Evolutionary conservation across 495 filamentous ascomycete species (phyloP).

Genomic region (Daldinia loculata): DNA sequence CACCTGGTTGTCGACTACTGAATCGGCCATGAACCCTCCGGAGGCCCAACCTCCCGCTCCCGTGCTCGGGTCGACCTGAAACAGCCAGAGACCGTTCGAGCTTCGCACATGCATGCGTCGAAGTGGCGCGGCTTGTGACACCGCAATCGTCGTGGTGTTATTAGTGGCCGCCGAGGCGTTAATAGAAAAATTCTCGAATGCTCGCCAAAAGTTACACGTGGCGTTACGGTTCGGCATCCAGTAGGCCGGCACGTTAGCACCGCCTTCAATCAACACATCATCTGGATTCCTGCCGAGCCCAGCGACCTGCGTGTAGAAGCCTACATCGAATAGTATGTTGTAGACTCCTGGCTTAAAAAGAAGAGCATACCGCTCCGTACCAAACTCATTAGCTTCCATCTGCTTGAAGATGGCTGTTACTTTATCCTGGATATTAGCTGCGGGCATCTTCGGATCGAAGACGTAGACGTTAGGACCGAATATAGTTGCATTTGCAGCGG

Average conservation of each 20-base stretch:
- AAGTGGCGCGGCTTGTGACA: conserved; percentile 46
- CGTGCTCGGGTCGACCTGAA: conserved; percentile 46
- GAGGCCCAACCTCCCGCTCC: conserved; percentile 48
- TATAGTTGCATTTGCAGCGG: conserved; percentile 36
- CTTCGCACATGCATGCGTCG: conserved; percentile 45
- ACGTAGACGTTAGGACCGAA: conserved; percentile 45
- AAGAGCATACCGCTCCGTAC: conserved; percentile 42
- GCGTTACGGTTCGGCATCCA: conserved; percentile 49
- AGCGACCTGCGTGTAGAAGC: conserved; percentile 47
- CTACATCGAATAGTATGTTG: conserved; percentile 45
- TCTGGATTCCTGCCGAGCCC: conserved; percentile 43
- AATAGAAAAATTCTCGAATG: conserved; percentile 47
- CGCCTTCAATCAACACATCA: conserved; percentile 45
- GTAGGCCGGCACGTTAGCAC: conserved; percentile 46
- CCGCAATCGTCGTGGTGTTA: conserved; percentile 47
- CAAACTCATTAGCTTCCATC: conserved; percentile 50
- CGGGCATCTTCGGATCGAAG: conserved; percentile 43
- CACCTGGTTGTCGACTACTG: conserved; percentile 40
- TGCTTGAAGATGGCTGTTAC: conserved; percentile 41
- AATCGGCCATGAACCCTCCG: conserved; percentile 47
- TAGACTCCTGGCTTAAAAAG: conserved; percentile 46
- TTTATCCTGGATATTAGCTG: conserved; percentile 37
- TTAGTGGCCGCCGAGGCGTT: conserved; percentile 46
- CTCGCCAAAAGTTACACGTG: conserved; percentile 47
- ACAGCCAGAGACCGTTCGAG: conserved; percentile 44